phyloP scores from a whole-genome alignment of 805 yeast genomes.

The Myxozyma neglecta region DNA sequence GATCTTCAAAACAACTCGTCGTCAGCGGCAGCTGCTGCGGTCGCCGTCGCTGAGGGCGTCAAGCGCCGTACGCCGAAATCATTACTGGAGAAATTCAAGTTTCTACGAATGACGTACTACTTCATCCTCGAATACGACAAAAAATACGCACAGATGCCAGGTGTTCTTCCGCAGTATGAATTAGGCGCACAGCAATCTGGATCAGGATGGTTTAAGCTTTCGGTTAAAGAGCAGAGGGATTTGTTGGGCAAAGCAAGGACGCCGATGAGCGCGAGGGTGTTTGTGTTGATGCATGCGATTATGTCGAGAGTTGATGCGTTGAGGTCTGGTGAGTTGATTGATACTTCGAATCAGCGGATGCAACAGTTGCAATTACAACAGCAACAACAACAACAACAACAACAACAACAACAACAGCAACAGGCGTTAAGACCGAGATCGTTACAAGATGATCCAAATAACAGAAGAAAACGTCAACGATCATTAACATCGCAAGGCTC shows the following conservation, averaged over 20 bases:
- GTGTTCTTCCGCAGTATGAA: conserved; percentile 11
- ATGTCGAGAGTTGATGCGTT: conserved; percentile 19
- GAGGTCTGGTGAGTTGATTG: background rate
- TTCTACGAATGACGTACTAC: conserved; percentile 26
- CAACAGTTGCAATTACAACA: background rate
- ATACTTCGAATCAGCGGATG: background rate
- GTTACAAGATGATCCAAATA: conserved; percentile 10
- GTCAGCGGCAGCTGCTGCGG: background rate
- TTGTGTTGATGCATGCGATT: conserved; percentile 24
- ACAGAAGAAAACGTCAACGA: conserved; percentile 16
- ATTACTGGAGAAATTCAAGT: conserved; percentile 28
- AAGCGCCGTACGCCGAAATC: conserved; percentile 28
- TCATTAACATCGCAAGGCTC: background rate
- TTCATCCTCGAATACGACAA: conserved; percentile 28
- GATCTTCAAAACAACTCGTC: background rate
- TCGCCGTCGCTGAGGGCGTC: conserved; percentile 1
- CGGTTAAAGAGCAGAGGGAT: conserved; percentile 25
- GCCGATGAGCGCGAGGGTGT: conserved; percentile 26
- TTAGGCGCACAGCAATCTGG: conserved; percentile 5
- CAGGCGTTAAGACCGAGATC: conserved; percentile 5
- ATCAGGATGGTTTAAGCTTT: conserved; percentile 23
- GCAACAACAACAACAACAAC: conserved; percentile 31
- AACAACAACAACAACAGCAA: conserved; percentile 12
- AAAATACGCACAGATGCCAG: conserved; percentile 11
- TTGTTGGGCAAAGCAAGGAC: conserved; percentile 28